Evolutionary conservation across 2,329 filamentous ascomycete species (phyloP).

Genomic region (Aspergillus caelatus): DNA sequence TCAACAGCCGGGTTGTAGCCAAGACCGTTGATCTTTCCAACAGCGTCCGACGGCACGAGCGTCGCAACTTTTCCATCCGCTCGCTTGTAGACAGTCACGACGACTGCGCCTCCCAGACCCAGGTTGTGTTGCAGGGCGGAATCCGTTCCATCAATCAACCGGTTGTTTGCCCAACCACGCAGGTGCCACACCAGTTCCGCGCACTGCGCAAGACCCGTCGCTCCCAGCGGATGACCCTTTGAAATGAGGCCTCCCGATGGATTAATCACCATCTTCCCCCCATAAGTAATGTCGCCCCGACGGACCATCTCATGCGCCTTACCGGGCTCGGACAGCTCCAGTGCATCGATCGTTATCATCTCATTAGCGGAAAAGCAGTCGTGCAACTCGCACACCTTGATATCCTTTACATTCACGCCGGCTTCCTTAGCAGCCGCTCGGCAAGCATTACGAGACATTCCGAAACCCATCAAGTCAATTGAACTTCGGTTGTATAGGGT

Average conservation of each 20-base stretch:
- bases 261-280: conserved; percentile 80
- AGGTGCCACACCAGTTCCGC: conserved; percentile 95
- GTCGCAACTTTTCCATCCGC: conserved; percentile 72
- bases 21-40: conserved; percentile 68
- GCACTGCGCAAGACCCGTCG: conserved; percentile 93
- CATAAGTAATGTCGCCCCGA: conserved; percentile 87
- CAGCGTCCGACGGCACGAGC: conserved; percentile 62
- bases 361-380: conserved; percentile 97
- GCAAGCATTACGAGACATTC: conserved; percentile 77
- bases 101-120: conserved; percentile 85
- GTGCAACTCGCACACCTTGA: conserved; percentile 88
- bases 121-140: conserved; percentile 89
- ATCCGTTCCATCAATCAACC: conserved; percentile 67
- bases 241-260: conserved; percentile 93
- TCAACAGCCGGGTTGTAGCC: conserved; percentile 92
- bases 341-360: conserved; percentile 84
- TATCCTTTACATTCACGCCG: conserved; percentile 64
- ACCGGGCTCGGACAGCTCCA: conserved; percentile 76
- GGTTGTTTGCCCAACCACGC: conserved; percentile 93
- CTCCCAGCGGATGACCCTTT: conserved; percentile 92
- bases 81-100: conserved; percentile 85
- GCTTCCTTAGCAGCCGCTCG: conserved; percentile 71
- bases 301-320: conserved; percentile 92
- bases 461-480: conserved; percentile 87
- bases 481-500: conserved; percentile 75